phyloP scores from a whole-genome alignment of 2,329 filamentous ascomycete genomes.

The Fusarium xyrophilum region DNA sequence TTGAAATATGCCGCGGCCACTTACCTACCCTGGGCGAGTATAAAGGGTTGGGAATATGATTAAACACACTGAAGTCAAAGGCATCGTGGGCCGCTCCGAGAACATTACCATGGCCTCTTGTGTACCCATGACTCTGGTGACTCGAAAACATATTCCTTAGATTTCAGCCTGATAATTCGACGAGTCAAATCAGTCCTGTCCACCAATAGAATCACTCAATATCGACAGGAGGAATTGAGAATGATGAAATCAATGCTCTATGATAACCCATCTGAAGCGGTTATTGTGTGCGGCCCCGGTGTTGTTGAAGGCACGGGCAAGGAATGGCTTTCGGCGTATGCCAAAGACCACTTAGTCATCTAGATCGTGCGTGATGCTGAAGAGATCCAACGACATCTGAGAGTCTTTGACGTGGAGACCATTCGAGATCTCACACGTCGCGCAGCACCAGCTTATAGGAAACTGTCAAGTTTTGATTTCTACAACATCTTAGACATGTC shows the following conservation, averaged over 20 bases:
- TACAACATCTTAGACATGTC: background rate
- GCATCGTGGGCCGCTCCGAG: background rate
- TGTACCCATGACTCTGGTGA: background rate
- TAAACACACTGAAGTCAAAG: background rate
- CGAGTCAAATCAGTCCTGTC: no score
- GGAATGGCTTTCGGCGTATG: conserved; percentile 1
- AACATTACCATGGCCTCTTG: background rate
- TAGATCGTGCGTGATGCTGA: background rate
- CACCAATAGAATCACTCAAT: background rate
- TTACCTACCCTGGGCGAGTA: background rate
- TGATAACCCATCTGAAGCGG: background rate
- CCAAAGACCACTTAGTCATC: background rate
- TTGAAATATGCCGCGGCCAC: no score
- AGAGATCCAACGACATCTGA: background rate
- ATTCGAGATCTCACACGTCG: background rate
- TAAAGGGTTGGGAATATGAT: background rate
- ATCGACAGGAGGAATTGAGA: conserved; percentile 1
- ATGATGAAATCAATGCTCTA: conserved; percentile 9
- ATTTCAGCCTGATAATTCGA: no score
- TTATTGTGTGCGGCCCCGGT: conserved; percentile 7
- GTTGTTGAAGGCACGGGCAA: conserved; percentile 4
- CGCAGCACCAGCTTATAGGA: conserved; percentile 1
- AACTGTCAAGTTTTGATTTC: background rate
- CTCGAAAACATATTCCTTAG: no score
- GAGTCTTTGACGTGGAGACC: background rate